Percentiles rank a stretch among this genome's conserved stretches.
Conservation (phyloP, 73 alveolate genomes). For the Paramecium tetraurelia region DNA sequence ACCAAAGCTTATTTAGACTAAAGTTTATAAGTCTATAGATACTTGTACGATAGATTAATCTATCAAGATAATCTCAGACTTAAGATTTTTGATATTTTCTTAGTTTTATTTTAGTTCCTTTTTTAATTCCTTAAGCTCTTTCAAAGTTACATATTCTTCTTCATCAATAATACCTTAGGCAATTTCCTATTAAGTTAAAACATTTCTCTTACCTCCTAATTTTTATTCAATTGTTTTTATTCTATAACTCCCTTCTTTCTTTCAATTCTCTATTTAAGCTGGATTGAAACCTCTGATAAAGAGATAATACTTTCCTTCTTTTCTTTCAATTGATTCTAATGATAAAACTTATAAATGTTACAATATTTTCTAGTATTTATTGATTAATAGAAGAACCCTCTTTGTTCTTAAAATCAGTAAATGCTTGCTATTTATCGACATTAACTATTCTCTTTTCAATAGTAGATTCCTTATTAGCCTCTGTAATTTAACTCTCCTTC, state of each 20-base stretch:
- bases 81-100: constrained; percentile 79
- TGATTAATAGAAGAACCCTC: constrained; percentile 85
- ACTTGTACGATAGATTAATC: constrained; percentile 75
- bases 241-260: constrained; percentile 66
- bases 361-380: constrained; percentile 60
- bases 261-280: constrained; percentile 69
- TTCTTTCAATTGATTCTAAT: constrained; percentile 81
- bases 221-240: constrained; percentile 80
- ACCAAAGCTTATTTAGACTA: constrained; percentile 71
- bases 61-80: constrained; percentile 77
- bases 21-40: background rate
- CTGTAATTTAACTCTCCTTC: constrained; percentile 57
- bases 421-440: constrained; percentile 71
- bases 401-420: constrained; percentile 78
- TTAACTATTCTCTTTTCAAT: constrained; percentile 48
- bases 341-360: background rate
- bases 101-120: constrained; percentile 82
- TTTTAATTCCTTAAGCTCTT: constrained; percentile 89
- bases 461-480: constrained; percentile 22
- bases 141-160: constrained; percentile 89
- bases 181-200: constrained; percentile 5
- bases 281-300: constrained; percentile 53
- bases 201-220: constrained; percentile 68
- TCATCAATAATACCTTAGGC: constrained; percentile 92
- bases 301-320: constrained; percentile 72